Base-by-base conservation (phyloP, 2,329 filamentous ascomycete species). In the Clarireedia paspali region DNA sequence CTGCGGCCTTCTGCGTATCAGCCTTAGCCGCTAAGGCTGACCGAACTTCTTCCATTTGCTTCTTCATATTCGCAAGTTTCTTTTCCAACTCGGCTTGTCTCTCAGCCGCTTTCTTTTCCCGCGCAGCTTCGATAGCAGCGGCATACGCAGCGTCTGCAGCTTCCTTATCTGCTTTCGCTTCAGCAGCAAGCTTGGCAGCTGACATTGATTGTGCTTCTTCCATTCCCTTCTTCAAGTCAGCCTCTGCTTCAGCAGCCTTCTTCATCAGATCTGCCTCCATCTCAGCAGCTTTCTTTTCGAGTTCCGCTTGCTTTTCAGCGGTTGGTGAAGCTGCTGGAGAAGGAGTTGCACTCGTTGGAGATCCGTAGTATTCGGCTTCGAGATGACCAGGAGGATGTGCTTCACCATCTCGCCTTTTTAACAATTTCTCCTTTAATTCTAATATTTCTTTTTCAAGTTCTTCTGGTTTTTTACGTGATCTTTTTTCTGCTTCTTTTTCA, bases 21-120 rank as follows among this genome's bases (percentile, higher is more conserved):
- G 49, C 23, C 48, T 54, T 54, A 14, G 45, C 14, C 3, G 51
- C 51, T n/a, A 49, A 34, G 5, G 51, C 51, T 48, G 44, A 48
- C 47, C 49, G 51, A 27, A n/a, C n/a, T n/a, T n/a, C n/a, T n/a
- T n/a, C n/a, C n/a, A n/a, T n/a, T n/a, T n/a, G n/a, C n/a, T n/a
- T n/a, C n/a, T n/a, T n/a, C n/a, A 54, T 54, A n/a, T 34, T 30
- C 14, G 73, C 72, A 4, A 68, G 67, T 55, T 68, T 72, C 57
- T 74, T 73, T 49, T 62, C 56, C 48, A 56, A 57, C 27, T 57
- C 58, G 7, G 50, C 58, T 44, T 63, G 53, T 36, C 38, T 62
- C 42, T 61, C 62, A 7, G 60, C 58, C 5, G 63, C 63, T 24
- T 60, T 57, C 26, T 60, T 60, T 7, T 59, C 57, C 48, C 60